A percentile compares a stretch with the other conserved stretches of the same genome.
These are phyloP conservation scores for Candolleomyces efflorescens DNA, from an alignment of 768 basidiomycete genomes.

Conservation along the genomic window DNA sequence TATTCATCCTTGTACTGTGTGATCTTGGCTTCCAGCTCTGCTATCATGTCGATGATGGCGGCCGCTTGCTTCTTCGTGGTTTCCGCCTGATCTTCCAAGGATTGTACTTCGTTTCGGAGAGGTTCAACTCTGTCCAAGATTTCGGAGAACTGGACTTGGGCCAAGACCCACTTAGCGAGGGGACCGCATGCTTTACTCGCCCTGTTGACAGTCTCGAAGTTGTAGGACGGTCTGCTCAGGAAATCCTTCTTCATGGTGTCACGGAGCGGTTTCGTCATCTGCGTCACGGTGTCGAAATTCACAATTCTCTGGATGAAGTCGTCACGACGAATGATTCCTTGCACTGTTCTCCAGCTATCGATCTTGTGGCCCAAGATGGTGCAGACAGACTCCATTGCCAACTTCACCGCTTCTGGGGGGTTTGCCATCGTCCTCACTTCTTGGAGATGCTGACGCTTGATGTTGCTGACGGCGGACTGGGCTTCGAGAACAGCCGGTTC, in stretches of 20 bases:
- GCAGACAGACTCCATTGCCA: conserved; percentile 99
- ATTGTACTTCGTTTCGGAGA: conserved; percentile 91
- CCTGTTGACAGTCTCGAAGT: conserved; percentile 91
- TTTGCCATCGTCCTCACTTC: conserved; percentile 99
- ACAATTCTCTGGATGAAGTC: conserved; percentile 96
- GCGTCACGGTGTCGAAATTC: conserved; percentile 86
- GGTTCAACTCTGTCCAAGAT: conserved; percentile 97
- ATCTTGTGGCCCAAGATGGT: conserved; percentile 95
- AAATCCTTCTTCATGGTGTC: conserved; percentile 93
- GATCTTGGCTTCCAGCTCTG: conserved; percentile 90
- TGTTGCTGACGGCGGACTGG: conserved; percentile 93
- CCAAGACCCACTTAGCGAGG: conserved; percentile 96
- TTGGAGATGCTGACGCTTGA: conserved; percentile 91
- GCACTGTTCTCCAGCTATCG: conserved; percentile 94
- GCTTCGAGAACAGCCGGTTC: conserved; percentile 97
- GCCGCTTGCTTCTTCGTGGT: conserved; percentile 92
- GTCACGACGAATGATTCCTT: conserved; percentile 92
- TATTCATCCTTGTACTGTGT: conserved; percentile 96
- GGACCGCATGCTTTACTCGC: conserved; percentile 98
- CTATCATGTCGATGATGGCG: conserved; percentile 88
- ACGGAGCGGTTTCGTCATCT: conserved; percentile 87
- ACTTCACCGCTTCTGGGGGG: conserved; percentile 94
- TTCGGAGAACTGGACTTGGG: conserved; percentile 95
- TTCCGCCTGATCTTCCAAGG: conserved; percentile 87
- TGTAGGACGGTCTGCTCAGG: conserved; percentile 85